phyloP scores from a whole-genome alignment of 352 stramenopile genomes.

The Globisporangium perplexum region DNA sequence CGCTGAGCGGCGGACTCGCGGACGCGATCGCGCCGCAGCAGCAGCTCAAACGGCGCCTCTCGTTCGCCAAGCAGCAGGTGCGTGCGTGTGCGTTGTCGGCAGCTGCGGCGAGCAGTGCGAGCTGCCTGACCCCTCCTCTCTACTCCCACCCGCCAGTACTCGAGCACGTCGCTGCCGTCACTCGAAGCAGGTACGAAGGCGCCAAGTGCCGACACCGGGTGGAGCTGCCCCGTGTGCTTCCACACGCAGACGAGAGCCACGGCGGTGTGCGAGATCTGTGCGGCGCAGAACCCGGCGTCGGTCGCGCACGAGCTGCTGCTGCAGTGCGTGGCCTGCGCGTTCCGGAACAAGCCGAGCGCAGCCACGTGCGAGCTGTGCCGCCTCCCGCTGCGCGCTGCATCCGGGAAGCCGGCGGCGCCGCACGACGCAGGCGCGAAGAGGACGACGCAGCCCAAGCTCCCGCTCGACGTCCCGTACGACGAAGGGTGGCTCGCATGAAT shows the following conservation, averaged over 20 bases:
- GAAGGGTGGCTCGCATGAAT: conserved; percentile 24
- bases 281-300: conserved; percentile 56
- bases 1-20: not conserved
- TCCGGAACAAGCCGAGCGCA: conserved; percentile 47
- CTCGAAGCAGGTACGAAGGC: conserved; percentile 1
- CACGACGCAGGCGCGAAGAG: conserved; percentile 7
- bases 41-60: not conserved
- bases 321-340: conserved; percentile 59
- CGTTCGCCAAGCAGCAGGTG: not conserved
- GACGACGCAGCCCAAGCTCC: conserved; percentile 12
- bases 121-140: not conserved
- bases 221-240: conserved; percentile 68
- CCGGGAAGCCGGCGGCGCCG: not conserved
- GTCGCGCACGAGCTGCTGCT: conserved; percentile 41
- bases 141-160: not conserved
- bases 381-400: conserved; percentile 20
- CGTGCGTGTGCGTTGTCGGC: not conserved
- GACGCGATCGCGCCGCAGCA: not conserved
- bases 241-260: conserved; percentile 51
- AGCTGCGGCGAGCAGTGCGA: not conserved
- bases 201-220: conserved; percentile 9
- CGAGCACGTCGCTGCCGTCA: conserved; percentile 5
- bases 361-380: conserved; percentile 54
- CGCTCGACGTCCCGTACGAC: conserved; percentile 20
- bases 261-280: conserved; percentile 64